Conservation (phyloP, 2,329 filamentous ascomycete genomes). For the Claviceps monticola region DNA sequence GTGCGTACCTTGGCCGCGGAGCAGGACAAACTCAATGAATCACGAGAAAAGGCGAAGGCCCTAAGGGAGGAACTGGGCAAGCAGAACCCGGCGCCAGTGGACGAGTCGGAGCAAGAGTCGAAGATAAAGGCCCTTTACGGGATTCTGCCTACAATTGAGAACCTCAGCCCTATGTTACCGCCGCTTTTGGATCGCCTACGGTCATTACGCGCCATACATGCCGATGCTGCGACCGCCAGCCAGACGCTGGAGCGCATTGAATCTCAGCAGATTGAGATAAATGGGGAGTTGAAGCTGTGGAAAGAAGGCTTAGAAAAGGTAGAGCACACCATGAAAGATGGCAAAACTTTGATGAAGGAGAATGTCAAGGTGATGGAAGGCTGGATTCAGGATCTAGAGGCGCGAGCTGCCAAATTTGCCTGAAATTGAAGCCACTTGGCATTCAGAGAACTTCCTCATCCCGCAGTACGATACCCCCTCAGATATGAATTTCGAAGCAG, state of each 20-base stretch:
- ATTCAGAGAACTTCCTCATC: not conserved
- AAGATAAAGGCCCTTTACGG: conserved; percentile 90
- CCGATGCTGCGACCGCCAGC: conserved; percentile 70
- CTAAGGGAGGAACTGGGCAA: conserved; percentile 45
- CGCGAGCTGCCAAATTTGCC: conserved; percentile 50
- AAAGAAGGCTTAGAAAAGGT: conserved; percentile 65
- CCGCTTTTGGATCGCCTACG: conserved; percentile 73
- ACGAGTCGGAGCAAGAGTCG: conserved; percentile 57
- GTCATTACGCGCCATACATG: conserved; percentile 71
- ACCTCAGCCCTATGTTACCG: conserved; percentile 69
- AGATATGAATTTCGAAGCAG: not conserved
- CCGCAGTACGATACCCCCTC: conserved; percentile 8
- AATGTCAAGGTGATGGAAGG: conserved; percentile 78
- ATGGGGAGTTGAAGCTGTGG: conserved; percentile 75
- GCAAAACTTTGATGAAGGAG: conserved; percentile 54
- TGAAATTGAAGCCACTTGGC: conserved; percentile 8
- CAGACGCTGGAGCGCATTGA: conserved; percentile 68
- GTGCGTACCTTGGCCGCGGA: conserved; percentile 59
- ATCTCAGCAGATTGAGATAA: conserved; percentile 67
- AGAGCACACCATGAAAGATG: conserved; percentile 58
- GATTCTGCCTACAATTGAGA: conserved; percentile 77
- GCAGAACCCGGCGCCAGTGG: conserved; percentile 26
- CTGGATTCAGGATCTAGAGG: conserved; percentile 81
- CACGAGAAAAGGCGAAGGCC: conserved; percentile 46
- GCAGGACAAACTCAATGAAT: conserved; percentile 56